Evolutionary conservation across 768 basidiomycete species (phyloP), one percentile per base, ranked within the genome.

Genomic region (Termitomyces sp.): DNA sequence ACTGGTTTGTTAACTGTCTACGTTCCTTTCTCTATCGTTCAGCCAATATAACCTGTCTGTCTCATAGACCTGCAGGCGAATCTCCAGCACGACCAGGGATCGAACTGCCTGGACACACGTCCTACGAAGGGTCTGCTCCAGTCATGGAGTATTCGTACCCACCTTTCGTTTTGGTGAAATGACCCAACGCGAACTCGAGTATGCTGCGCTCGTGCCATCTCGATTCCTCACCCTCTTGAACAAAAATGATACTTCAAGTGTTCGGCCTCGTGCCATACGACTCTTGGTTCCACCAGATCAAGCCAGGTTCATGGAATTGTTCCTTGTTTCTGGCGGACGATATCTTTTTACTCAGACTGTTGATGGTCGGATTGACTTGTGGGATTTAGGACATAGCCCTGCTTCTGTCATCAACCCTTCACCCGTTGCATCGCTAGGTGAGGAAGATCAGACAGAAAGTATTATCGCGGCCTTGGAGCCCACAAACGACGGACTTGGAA

Each of bases 311-410:
- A 44, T 27, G 32, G 47, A 57, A 37, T 12, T 57, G 37, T 57
- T 49, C 21, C 27, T 57, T 25, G 48, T 57, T 11, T 44, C 56
- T 34, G 56, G 56, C 0, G 56, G 56, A 44, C 56, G 56, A n/a
- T 57, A 49, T 23, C 56, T 57, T 19, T 57, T 57, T 40, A 57
- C 56, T 23, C 56, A 57, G 31, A 51, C 38, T 19, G 42, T 34
- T 25, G 56, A 57, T 14, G 56, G 56, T 5, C 41, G 47, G 12
- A 45, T 57, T 41, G 47, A 57, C 16, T 23, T 57, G 27, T 57
- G 56, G 56, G 56, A 57, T 50, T 44, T 57, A 41, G 56, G 56
- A 23, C 42, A 32, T 11, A 44, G 48, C 14, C 29, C 48, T 1
- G 56, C 48, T 23, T 49, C 47, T 11, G 41, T 42, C 40, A 51